Evolutionary conservation across 371 early-diverging fungal genomes (phyloP).

Genomic region (Mortierella sp.): DNA sequence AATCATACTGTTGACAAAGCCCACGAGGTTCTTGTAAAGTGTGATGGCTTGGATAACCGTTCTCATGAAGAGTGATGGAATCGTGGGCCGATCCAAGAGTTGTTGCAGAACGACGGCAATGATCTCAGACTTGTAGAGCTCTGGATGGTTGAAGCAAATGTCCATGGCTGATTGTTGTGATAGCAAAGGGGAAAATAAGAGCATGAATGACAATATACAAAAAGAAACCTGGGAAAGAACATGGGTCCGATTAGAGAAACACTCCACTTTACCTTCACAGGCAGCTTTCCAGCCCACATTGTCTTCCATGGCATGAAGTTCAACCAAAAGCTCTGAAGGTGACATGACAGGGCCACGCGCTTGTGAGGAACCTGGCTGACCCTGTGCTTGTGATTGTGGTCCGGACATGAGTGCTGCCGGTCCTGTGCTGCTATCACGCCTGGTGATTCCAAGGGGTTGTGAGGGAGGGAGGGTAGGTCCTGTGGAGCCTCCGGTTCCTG

Average conservation of each 20-base stretch:
- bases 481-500: conserved; percentile 36
- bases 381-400: not conserved
- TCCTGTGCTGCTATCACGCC: conserved; percentile 14
- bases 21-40: conserved; percentile 65
- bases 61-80: conserved; percentile 79
- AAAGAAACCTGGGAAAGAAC: no score
- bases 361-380: conserved; percentile 21
- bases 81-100: conserved; percentile 69
- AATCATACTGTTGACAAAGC: conserved; percentile 66
- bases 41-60: conserved; percentile 81
- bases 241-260: no score
- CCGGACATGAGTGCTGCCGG: not conserved
- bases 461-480: conserved; percentile 11
- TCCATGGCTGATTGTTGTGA: conserved; percentile 61
- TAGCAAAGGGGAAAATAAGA: not conserved
- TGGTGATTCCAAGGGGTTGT: conserved; percentile 5
- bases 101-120: conserved; percentile 74
- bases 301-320: conserved; percentile 70
- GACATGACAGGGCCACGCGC: conserved; percentile 51
- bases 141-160: conserved; percentile 74
- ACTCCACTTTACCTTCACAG: conserved; percentile 58
- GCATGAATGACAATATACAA: not conserved
- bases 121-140: conserved; percentile 74
- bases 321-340: conserved; percentile 68
- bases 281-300: conserved; percentile 60